Evolutionary conservation across 768 basidiomycete genomes (phyloP), one percentile per base, ranked within the genome.

Genomic region (Agaricus bisporus): DNA sequence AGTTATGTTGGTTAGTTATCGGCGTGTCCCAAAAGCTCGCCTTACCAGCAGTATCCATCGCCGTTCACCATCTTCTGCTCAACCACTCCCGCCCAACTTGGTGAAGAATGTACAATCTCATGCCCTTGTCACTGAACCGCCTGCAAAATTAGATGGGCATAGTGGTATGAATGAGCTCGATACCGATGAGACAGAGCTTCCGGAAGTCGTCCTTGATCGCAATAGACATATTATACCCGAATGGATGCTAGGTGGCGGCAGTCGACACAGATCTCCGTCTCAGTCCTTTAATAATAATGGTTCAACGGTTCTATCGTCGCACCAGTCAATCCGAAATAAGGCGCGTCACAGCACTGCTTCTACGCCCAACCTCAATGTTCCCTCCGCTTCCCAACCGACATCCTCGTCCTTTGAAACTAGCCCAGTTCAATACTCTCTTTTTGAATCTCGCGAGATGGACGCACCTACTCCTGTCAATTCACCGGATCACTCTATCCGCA

Each of bases 1-100:
- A 20, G 97, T 99, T 51, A 97, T 99, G 93, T 80, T 98, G 39
- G 95, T 99, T 61, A 95, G 88, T 49, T 98, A 98, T 65, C 84
- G 97, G 22, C 81, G 87, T 12, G 88, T 92, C 38, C 71, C 78
- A 12, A 83, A 77, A 61, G 62, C 67, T 11, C 61, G 66, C 15
- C 59, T 63, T 25, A 32, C 46, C 11, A 25, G 12, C 15, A 28
- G 18, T 22, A 22, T 20, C 17, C 38, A 10, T 32, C 29, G 17
- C n/a, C 29, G 20, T n/a, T n/a, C 26, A 28, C n/a, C 37, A 11
- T 37, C 46, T 56, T 36, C 61, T 60, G 35, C 58, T 56, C 47
- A 60, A 58, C 46, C 50, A 15, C 48, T 65, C 9, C 58, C 68
- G 66, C 41, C 66, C 61, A 44, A 63, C 61, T 51, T 66, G 61